These are phyloP conservation scores for Hevea brasiliensis DNA, from an alignment of 345 rosid genomes.

Conservation along the genomic window DNA sequence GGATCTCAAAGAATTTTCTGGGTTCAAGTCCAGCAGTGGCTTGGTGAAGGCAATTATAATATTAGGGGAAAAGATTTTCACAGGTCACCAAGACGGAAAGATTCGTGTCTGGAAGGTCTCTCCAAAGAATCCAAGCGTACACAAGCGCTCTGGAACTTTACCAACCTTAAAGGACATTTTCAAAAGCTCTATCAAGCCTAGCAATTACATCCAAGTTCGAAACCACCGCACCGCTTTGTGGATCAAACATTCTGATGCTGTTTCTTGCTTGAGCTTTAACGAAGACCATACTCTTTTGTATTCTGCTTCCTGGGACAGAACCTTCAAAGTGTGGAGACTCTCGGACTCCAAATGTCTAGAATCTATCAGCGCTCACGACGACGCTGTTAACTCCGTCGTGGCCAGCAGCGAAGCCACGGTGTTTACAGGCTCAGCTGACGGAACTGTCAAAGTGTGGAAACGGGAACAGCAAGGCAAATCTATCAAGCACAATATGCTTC, in stretches of 20 bases:
- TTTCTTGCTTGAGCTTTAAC: conserved; percentile 75
- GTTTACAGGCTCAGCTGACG: conserved; percentile 92
- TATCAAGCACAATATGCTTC: conserved; percentile 54
- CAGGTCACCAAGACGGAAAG: conserved; percentile 94
- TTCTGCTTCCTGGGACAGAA: conserved; percentile 94
- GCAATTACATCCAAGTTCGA: conserved; percentile 76
- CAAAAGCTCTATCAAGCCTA: conserved; percentile 79
- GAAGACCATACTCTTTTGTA: conserved; percentile 66
- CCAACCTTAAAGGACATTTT: conserved; percentile 86
- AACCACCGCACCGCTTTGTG: conserved; percentile 68
- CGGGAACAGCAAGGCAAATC: conserved; percentile 52
- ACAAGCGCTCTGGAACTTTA: conserved; percentile 73
- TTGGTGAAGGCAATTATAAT: conserved; percentile 86
- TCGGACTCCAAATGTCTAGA: conserved; percentile 86
- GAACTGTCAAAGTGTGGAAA: conserved; percentile 87
- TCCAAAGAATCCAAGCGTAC: conserved; percentile 60
- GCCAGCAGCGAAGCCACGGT: conserved; percentile 50
- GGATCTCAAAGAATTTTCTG: conserved; percentile 78
- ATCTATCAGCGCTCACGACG: conserved; percentile 84
- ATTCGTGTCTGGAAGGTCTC: conserved; percentile 87
- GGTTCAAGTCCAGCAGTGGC: conserved; percentile 89
- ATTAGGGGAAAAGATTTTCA: conserved; percentile 75
- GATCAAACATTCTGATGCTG: conserved; percentile 92
- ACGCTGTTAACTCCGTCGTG: conserved; percentile 82
- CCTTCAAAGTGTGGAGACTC: conserved; percentile 87